Evolutionary conservation across 192 early-diverging fungal species (phyloP), one percentile per base, ranked within the genome.

Genomic region (Ramicandelaber brevisporus): DNA sequence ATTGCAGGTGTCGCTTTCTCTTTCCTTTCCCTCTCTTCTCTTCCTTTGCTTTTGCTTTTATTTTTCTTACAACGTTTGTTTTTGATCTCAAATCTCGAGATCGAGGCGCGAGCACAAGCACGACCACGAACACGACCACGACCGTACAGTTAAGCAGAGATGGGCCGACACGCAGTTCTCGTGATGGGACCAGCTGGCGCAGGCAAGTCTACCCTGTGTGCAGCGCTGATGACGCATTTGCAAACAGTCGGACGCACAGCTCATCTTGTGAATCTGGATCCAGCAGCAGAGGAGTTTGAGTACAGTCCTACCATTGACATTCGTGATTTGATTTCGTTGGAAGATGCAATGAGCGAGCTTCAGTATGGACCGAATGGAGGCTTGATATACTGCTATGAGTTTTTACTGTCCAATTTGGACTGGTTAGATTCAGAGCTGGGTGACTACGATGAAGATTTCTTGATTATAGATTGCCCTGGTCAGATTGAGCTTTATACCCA

Each of bases 401-500:
- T 86, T 52, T 52, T 98, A 19, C 54, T 85, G 39, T 74, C 90
- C 27, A 98, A 98, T 43, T 39, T 95, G 17, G 86, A 98, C 45
- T 98, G 89, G 82, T 48, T 98, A 13, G 87, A 95, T 53, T 83
- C 93, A 25, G 75, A 86, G 49, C 55, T 95, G 4, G 70, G 78
- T 5, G 60, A 68, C 30, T 90, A 73, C 33, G 84, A 85, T 20
- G 85, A 98, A 42, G 92, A 98, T 43, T 93, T 95, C 40, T 53
- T 96, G 24, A 86, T 98, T 26, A 67, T 98, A 27, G 92, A 98
- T 49, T 90, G 88, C 39, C 92, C 92, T 6, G 73, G 89, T 3
- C 87, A 98, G 48, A 98, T 98, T 38, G 92, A 98, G 53, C 62
- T 98, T 9, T 98, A 98, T 51, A 96, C 92, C 17, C 90, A 97